A percentile compares a stretch with the other conserved stretches of the same genome.
These are phyloP conservation scores for Penicillium longicatenatum DNA, from an alignment of 495 filamentous ascomycete genomes.

Conservation along the genomic window DNA sequence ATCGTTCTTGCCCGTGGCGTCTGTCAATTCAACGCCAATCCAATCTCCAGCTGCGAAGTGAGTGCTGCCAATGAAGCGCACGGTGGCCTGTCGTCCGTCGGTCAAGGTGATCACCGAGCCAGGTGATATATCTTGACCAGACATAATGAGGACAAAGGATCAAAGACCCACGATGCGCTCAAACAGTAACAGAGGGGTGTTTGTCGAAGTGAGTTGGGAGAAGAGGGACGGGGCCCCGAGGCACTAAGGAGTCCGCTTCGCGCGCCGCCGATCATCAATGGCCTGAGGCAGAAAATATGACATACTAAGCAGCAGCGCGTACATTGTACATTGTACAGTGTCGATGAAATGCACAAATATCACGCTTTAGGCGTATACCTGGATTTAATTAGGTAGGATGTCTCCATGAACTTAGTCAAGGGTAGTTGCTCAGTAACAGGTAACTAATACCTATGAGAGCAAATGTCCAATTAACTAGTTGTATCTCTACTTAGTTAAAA, in stretches of 20 bases:
- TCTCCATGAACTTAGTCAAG: not conserved
- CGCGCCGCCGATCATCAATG: not conserved
- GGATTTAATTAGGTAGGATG: too few species aligned
- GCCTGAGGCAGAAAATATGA: not conserved
- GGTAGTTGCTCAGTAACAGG: too few species aligned
- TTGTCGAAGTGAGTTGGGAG: slow-evolving; percentile 23
- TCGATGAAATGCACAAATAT: too few species aligned
- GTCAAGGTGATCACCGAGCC: slow-evolving; percentile 68
- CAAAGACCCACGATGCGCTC: slow-evolving; percentile 20
- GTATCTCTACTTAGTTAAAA: too few species aligned
- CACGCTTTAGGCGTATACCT: too few species aligned
- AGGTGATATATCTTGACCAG: slow-evolving; percentile 33
- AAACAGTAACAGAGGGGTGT: slow-evolving; percentile 10
- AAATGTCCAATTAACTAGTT: too few species aligned
- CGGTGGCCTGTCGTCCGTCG: slow-evolving; percentile 73
- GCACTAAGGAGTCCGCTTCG: slow-evolving; percentile 6
- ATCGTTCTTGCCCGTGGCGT: slow-evolving; percentile 89
- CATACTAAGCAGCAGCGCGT: not conserved
- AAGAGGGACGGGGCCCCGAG: slow-evolving; percentile 3
- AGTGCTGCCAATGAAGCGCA: slow-evolving; percentile 80
- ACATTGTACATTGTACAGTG: too few species aligned
- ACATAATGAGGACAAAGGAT: slow-evolving; percentile 30
- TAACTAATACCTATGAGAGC: too few species aligned
- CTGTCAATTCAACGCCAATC: slow-evolving; percentile 87
- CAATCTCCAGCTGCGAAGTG: slow-evolving; percentile 81